Evolutionary conservation across 805 yeast species (phyloP).

Genomic region (Candida namnaoensis): DNA sequence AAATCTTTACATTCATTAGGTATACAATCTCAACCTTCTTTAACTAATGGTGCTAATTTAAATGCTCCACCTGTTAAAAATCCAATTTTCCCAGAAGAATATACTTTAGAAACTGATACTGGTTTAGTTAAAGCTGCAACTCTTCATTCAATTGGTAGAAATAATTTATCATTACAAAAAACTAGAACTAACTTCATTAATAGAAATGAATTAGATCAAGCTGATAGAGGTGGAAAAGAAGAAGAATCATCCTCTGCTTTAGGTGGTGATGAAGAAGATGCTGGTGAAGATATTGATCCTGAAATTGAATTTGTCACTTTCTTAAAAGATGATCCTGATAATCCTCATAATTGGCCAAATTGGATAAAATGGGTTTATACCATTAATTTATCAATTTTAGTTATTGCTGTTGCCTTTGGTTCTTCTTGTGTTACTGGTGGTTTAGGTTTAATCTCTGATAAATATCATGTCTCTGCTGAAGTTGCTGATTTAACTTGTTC

Average conservation of each 20-base stretch:
- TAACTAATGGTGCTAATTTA: conserved; percentile 32
- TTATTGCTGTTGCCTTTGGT: conserved; percentile 88
- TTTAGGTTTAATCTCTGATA: conserved; percentile 53
- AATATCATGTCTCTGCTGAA: conserved; percentile 63
- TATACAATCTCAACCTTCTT: conserved; percentile 41
- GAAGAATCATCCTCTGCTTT: conserved; percentile 18
- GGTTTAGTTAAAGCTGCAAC: conserved; percentile 82
- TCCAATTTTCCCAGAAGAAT: conserved; percentile 89
- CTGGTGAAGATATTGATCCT: conserved; percentile 34
- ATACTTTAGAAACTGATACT: conserved; percentile 78
- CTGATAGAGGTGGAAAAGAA: conserved; percentile 6
- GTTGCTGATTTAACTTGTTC: conserved; percentile 78
- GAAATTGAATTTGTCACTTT: conserved; percentile 84
- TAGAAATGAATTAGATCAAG: conserved; percentile 11
- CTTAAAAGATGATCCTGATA: conserved; percentile 69
- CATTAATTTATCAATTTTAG: conserved; percentile 56
- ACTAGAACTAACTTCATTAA: conserved; percentile 27
- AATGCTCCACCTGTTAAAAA: conserved; percentile 47
- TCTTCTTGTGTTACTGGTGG: conserved; percentile 90
- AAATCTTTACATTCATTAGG: conserved; percentile 61
- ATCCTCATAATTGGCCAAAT: conserved; percentile 80
- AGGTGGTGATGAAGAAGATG: conserved; percentile 14
- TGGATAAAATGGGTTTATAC: conserved; percentile 58
- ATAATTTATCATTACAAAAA: conserved; percentile 23
- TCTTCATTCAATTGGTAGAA: conserved; percentile 58